A percentile compares a stretch with the other conserved stretches of the same genome.
phyloP scores from a whole-genome alignment of 805 yeast species.

The Hanseniaspora nectarophila region DNA sequence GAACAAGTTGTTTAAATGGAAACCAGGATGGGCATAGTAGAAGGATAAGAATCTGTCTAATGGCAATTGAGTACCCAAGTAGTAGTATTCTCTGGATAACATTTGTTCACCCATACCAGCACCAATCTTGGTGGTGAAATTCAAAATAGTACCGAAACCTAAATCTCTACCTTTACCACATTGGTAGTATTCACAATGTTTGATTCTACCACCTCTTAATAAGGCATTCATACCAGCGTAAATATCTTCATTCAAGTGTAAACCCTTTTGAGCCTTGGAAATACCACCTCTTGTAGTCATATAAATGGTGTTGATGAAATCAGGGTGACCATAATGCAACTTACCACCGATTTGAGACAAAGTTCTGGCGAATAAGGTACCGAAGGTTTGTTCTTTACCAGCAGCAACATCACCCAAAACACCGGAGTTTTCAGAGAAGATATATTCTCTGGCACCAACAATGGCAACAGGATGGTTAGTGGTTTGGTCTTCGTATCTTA shows the following conservation, averaged over 20 bases:
- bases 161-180: constrained; percentile 87
- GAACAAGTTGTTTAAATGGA: constrained; percentile 69
- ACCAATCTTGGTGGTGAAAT: constrained; percentile 79
- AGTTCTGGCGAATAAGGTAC: constrained; percentile 74
- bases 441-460: constrained; percentile 78
- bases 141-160: constrained; percentile 75
- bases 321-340: constrained; percentile 82
- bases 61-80: constrained; percentile 69
- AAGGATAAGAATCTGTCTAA: constrained; percentile 70
- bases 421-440: constrained; percentile 77
- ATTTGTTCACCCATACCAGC: constrained; percentile 91
- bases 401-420: constrained; percentile 82
- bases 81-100: constrained; percentile 72
- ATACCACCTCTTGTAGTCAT: constrained; percentile 85
- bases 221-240: constrained; percentile 80
- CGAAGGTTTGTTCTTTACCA: constrained; percentile 81
- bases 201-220: constrained; percentile 75
- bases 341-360: constrained; percentile 77
- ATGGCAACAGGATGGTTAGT: constrained; percentile 62
- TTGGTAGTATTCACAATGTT: constrained; percentile 77
- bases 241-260: constrained; percentile 77
- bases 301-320: constrained; percentile 59
- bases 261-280: constrained; percentile 75
- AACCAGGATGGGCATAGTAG: constrained; percentile 80
- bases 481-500: constrained; percentile 44